Evolutionary conservation across 768 basidiomycete genomes (phyloP).

Genomic region (Dentipellis fragilis): DNA sequence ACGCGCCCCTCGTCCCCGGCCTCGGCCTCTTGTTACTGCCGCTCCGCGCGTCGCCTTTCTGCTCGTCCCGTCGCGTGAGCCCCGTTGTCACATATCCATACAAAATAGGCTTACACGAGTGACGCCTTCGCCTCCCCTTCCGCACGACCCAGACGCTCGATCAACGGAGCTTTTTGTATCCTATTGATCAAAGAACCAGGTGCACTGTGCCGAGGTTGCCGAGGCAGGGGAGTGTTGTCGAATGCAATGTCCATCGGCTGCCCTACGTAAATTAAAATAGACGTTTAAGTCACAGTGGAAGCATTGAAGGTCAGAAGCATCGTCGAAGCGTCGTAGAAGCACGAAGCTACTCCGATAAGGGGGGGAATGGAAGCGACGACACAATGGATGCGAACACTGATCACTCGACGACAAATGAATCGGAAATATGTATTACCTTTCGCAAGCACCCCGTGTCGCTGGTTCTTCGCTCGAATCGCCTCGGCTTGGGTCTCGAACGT

Average conservation of each 20-base stretch:
- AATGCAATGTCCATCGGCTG: conserved; percentile 70
- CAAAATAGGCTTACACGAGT: conserved; percentile 3
- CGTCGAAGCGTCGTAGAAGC: background rate
- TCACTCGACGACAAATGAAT: too few relatives aligned
- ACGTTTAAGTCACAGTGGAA: background rate
- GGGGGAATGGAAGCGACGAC: conserved; percentile 1
- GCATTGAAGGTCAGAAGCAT: too few relatives aligned
- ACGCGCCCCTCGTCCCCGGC: conserved; percentile 20
- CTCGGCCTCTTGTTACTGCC: conserved; percentile 16
- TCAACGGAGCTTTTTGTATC: conserved; percentile 65
- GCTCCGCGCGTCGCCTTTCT: conserved; percentile 2
- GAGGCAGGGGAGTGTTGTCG: conserved; percentile 32
- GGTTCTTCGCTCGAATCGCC: conserved; percentile 75
- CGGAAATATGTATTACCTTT: conserved; percentile 47
- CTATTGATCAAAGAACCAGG: conserved; percentile 58
- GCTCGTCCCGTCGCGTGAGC: background rate
- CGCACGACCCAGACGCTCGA: conserved; percentile 50
- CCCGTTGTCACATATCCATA: background rate
- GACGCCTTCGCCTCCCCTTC: conserved; percentile 19
- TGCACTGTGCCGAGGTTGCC: conserved; percentile 23
- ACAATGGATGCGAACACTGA: background rate
- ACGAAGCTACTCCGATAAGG: background rate
- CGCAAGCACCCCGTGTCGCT: conserved; percentile 78
- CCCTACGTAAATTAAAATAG: conserved; percentile 31
- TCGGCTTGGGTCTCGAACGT: conserved; percentile 71